Evolutionary conservation across 805 yeast genomes (phyloP), one percentile per base, ranked within the genome.

Genomic region (Lipomyces japonicus): DNA sequence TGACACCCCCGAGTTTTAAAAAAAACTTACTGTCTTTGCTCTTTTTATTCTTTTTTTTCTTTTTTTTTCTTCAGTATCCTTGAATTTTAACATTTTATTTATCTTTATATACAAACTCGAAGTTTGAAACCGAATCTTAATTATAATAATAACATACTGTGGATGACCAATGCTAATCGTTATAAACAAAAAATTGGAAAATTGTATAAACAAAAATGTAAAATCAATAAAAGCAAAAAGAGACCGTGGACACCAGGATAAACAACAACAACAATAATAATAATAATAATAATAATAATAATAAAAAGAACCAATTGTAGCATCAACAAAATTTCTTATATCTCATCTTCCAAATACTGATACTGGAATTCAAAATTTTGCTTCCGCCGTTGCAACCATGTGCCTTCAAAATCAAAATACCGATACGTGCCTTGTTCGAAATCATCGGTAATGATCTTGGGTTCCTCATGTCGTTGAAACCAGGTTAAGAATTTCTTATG

Each of bases 401-500:
- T 73, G 38, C 80, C 80, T 30, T 57, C 61, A 41, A 57, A 61
- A 67, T 90, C 97, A 67, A 91, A 90, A 68, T 84, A 86, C 61
- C 90, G 82, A 80, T 88, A 86, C 25, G 76, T 69, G 46, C 68
- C 75, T 62, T 69, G 72, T 66, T 70, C 79, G 50, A 57, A 72
- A 43, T 73, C 75, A 61, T 65, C 65, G 43, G 67, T 70, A 41
- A 69, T 68, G 22, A 67, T 58, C 49, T 70, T 67, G 44, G 76
- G 73, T 63, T 76, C 79, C 56, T 78, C 84, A 58, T 81, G 82
- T 48, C 81, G 78, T 59, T 80, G 82, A 64, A 84, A 88, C 93
- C 96, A 87, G 52, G 87, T 87, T 57, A 82, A 77, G 43, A 80
- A 76, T 46, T 80, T 81, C 55, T 76, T 79, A 68, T 86, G 86